Conservation (phyloP, 164 flowering plant species). For the Macadamia integrifolia region DNA sequence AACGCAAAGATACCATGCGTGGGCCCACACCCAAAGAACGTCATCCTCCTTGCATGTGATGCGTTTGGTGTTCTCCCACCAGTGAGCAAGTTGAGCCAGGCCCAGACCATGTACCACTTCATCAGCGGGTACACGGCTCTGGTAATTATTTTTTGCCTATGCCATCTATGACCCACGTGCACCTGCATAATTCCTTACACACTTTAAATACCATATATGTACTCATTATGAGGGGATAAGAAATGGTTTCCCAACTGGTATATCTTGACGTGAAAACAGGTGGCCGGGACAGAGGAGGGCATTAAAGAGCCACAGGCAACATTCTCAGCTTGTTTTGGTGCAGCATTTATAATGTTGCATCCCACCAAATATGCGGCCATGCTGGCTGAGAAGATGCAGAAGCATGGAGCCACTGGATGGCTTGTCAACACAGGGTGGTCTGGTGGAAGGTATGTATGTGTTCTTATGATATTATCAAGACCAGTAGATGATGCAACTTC, state of each 20-base stretch:
- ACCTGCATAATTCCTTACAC: no score
- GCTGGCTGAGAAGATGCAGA: constrained; percentile 96
- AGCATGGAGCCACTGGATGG: constrained; percentile 97
- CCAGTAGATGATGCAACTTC: neutral
- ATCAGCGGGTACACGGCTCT: constrained; percentile 99
- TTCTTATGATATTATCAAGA: neutral
- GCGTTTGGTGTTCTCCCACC: constrained; percentile 99
- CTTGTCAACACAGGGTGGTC: constrained; percentile 99
- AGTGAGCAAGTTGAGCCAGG: constrained; percentile 88
- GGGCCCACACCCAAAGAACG: constrained; percentile 95
- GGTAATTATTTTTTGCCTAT: constrained; percentile 31
- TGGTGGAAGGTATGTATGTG: constrained; percentile 89
- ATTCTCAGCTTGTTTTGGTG: constrained; percentile 98
- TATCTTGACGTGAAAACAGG: constrained; percentile 36
- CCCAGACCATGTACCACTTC: constrained; percentile 99
- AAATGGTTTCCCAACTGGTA: no score
- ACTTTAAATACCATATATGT: no score
- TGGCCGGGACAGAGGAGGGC: constrained; percentile 99
- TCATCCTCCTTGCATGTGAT: constrained; percentile 94
- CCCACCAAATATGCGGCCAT: constrained; percentile 97
- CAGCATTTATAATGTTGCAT: constrained; percentile 97
- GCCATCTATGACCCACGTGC: no score
- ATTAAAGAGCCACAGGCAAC: constrained; percentile 92
- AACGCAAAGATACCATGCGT: constrained; percentile 96
- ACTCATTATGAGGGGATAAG: no score